phyloP scores from a whole-genome alignment of 352 stramenopile genomes.

The Hyaloperonospora brassicae region DNA sequence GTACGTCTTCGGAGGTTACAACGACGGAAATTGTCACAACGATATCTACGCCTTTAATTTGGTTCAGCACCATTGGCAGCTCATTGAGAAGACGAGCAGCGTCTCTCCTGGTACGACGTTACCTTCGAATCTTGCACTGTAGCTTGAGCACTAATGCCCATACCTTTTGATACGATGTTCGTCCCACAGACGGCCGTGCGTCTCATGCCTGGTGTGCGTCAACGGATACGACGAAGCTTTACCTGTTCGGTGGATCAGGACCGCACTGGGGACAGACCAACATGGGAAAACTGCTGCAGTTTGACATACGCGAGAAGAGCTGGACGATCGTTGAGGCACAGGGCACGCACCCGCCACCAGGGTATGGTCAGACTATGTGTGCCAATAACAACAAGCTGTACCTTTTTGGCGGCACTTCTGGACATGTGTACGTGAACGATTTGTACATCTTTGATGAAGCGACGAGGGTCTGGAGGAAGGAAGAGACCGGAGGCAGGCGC shows the following conservation, averaged over 20 bases:
- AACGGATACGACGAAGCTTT: slow-evolving; percentile 67
- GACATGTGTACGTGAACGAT: slow-evolving; percentile 80
- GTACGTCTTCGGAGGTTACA: slow-evolving; percentile 82
- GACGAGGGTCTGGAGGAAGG: slow-evolving; percentile 63
- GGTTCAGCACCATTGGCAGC: slow-evolving; percentile 69
- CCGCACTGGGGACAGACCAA: slow-evolving; percentile 82
- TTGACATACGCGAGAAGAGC: slow-evolving; percentile 66
- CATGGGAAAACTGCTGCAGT: slow-evolving; percentile 81
- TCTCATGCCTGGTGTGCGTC: slow-evolving; percentile 73
- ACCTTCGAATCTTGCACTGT: too few relatives aligned
- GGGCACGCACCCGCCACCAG: slow-evolving; percentile 54
- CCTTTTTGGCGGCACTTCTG: slow-evolving; percentile 72
- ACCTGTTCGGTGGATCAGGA: slow-evolving; percentile 67
- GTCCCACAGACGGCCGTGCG: slow-evolving; percentile 45
- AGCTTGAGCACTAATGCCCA: neutral
- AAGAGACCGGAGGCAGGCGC: slow-evolving; percentile 47
- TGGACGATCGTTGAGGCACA: slow-evolving; percentile 72
- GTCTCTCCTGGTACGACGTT: slow-evolving; percentile 51
- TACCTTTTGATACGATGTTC: neutral
- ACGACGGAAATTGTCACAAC: slow-evolving; percentile 81
- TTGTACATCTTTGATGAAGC: slow-evolving; percentile 75
- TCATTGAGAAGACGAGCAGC: slow-evolving; percentile 64
- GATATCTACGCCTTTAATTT: slow-evolving; percentile 79
- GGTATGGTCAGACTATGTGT: slow-evolving; percentile 71
- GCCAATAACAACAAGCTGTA: slow-evolving; percentile 76